Evolutionary conservation across 1,284 basidiomycete species (phyloP).

Genomic region (Tilletia setariae): DNA sequence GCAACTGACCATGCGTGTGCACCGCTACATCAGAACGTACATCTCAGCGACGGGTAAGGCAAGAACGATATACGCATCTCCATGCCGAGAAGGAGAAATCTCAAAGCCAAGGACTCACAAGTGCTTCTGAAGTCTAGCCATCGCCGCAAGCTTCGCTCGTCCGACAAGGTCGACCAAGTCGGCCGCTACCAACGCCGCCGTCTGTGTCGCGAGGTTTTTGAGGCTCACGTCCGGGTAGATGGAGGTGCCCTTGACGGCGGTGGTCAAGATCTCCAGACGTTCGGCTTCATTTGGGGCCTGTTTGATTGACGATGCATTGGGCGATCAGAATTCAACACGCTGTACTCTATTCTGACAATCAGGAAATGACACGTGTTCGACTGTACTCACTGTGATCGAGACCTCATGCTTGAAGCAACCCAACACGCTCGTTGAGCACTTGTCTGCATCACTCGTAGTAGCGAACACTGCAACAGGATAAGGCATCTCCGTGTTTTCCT

Average conservation of each 20-base stretch:
- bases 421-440: slow-evolving; percentile 67
- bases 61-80: no score
- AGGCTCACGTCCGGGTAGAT: slow-evolving; percentile 78
- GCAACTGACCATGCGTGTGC: slow-evolving; percentile 2
- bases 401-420: slow-evolving; percentile 86
- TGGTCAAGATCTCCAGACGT: slow-evolving; percentile 65
- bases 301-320: background rate
- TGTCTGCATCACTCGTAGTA: slow-evolving; percentile 69
- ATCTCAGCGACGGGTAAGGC: no score
- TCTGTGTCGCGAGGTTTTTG: slow-evolving; percentile 73
- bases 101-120: slow-evolving; percentile 51
- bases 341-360: no score
- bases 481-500: background rate
- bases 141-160: slow-evolving; percentile 65
- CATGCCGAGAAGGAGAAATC: background rate
- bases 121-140: slow-evolving; percentile 61
- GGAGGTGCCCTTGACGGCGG: slow-evolving; percentile 55
- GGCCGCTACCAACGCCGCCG: slow-evolving; percentile 81
- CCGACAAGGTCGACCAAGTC: slow-evolving; percentile 74
- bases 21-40: background rate
- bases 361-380: no score
- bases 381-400: slow-evolving; percentile 18
- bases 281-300: slow-evolving; percentile 78
- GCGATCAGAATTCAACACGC: no score
- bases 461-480: slow-evolving; percentile 59